These are phyloP conservation scores for Aschersonia sp. DNA, from an alignment of 2,329 filamentous ascomycete species.

Conservation along the genomic window DNA sequence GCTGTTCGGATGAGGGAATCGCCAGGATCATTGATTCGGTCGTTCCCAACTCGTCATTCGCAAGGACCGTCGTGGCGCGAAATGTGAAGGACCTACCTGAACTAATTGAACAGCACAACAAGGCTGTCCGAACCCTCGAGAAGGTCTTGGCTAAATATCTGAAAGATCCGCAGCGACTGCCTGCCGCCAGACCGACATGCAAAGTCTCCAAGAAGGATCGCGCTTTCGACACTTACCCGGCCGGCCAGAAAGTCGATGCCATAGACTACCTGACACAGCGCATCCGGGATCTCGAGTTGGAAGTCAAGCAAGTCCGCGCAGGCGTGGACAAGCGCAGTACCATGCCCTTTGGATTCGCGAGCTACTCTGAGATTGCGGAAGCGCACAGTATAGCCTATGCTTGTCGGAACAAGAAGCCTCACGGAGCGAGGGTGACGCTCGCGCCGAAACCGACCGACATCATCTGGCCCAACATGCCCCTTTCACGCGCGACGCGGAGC, in stretches of 20 bases:
- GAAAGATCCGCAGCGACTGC: constrained; percentile 71
- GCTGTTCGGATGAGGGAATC: constrained; percentile 74
- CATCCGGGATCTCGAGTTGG: constrained; percentile 66
- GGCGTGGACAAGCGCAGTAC: constrained; percentile 78
- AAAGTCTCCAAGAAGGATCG: constrained; percentile 69
- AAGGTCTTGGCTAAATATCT: constrained; percentile 77
- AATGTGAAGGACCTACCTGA: constrained; percentile 85
- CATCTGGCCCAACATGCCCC: constrained; percentile 85
- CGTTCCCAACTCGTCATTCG: constrained; percentile 64
- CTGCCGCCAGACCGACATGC: constrained; percentile 62
- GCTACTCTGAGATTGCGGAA: constrained; percentile 76
- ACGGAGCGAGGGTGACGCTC: constrained; percentile 61
- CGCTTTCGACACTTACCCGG: constrained; percentile 46
- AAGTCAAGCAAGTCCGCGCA: constrained; percentile 71
- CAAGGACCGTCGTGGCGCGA: constrained; percentile 69
- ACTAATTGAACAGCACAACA: constrained; percentile 71
- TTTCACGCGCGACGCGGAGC: constrained; percentile 52
- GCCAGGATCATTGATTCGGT: constrained; percentile 69
- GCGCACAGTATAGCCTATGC: constrained; percentile 79
- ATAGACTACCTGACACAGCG: constrained; percentile 85
- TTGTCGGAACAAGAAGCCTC: constrained; percentile 65
- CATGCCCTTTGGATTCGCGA: constrained; percentile 87
- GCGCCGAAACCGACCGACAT: constrained; percentile 83
- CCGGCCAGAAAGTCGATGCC: constrained; percentile 70
- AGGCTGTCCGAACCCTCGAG: constrained; percentile 71